These are phyloP conservation scores for Rhizopogon rudus DNA, from an alignment of 768 basidiomycete genomes.

Conservation along the genomic window DNA sequence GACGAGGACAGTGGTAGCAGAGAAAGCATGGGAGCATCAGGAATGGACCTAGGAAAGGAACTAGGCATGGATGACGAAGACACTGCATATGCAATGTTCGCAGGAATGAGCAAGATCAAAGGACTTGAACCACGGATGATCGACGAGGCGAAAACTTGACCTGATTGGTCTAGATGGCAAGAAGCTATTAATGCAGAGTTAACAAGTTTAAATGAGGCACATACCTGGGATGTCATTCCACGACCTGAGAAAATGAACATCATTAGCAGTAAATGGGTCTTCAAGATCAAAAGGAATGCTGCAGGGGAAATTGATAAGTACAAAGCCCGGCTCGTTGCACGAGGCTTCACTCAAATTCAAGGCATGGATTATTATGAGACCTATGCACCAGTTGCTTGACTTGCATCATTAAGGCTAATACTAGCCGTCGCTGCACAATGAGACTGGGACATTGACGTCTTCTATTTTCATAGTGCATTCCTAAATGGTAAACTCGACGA, in stretches of 20 bases:
- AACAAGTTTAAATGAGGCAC: background rate
- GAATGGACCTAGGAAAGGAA: too few species aligned
- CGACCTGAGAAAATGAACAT: background rate
- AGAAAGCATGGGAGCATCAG: background rate
- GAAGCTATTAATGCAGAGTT: background rate
- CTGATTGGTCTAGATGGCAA: background rate
- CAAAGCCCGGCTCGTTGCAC: background rate
- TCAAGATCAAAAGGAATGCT: slow-evolving; percentile 33
- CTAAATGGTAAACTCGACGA: slow-evolving; percentile 33
- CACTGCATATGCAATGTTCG: too few species aligned
- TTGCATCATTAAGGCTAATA: slow-evolving; percentile 3
- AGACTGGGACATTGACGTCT: slow-evolving; percentile 31
- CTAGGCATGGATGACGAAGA: too few species aligned
- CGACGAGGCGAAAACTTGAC: too few species aligned
- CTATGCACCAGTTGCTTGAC: slow-evolving; percentile 1
- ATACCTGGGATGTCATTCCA: background rate
- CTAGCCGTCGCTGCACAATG: slow-evolving; percentile 13
- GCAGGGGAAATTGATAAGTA: slow-evolving; percentile 24
- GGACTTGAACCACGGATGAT: too few species aligned
- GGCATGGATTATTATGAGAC: slow-evolving; percentile 7
- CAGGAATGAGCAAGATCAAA: too few species aligned
- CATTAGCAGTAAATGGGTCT: slow-evolving; percentile 34
- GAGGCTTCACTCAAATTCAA: slow-evolving; percentile 3
- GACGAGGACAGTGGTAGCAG: too few species aligned
- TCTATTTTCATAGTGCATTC: slow-evolving; percentile 40